Base-by-base conservation (phyloP, 2,329 filamentous ascomycete species). In the Thelonectria blattea region DNA sequence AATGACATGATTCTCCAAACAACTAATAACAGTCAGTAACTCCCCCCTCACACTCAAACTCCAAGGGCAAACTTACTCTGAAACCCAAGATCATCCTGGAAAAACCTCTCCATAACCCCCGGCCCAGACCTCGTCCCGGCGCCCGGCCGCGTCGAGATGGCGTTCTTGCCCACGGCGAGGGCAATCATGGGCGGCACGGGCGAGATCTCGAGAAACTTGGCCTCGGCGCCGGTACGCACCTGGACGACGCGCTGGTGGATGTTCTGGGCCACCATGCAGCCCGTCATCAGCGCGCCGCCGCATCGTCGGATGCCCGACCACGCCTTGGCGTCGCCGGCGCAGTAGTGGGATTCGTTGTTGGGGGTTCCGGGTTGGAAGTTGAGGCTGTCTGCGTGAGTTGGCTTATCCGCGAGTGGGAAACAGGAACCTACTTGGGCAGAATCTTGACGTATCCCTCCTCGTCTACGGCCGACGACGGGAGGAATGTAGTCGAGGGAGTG, bases 311-410 rank as follows among this genome's bases (percentile, higher is more conserved):
- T 48, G 15, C 46, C 46, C 7, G 46, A 34, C 46, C 46, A 48
- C 17, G 34, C 3, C 6, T n/a, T 48, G 11, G 22, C 27, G n/a
- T 48, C 46, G 15, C 46, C 46, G 9, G 46, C 46, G 7, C 18
- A 30, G 27, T 32, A 48, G 17, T 48, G 46, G 3, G 14, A 30
- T 12, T 48, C 46, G 27, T 48, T 30, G 22, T 48, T 48, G 6
- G 46, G 22, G 10, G 46, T 48, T 24, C 46, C 46, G 17, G 46
- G 46, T 10, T 48, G 46, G 46, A 48, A 48, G 27, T 34, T 48
- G 15, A 48, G 46, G 22, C 46, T 48, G 24, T 9, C n/a, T 17
- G 15, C 27, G 18, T 47, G 18, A 47, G 43, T 7, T 27, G 43
- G 6, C 34, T 3, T 27, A 20, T 15, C 12, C 22, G 9, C 24